Evolutionary conservation across 148 eudicot species (phyloP).

Genomic region (Camellia lanceoleosa): DNA sequence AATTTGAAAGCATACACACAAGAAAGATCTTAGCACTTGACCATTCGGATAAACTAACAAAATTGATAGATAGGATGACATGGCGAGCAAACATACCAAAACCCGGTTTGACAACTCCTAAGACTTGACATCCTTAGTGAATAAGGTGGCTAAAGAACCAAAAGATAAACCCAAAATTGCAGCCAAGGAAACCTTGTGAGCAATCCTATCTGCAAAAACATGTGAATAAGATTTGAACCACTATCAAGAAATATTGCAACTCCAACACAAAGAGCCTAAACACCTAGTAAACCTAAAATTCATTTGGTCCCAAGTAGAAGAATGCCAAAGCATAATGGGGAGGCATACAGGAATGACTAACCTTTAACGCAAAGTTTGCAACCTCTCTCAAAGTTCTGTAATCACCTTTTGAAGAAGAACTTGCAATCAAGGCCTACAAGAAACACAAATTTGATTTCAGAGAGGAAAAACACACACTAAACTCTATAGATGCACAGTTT

Average conservation of each 20-base stretch:
- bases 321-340: neutral
- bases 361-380: conserved; percentile 69
- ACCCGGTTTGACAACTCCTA: conserved; percentile 61
- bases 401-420: conserved; percentile 68
- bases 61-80: neutral
- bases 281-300: conserved; percentile 3
- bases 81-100: conserved; percentile 45
- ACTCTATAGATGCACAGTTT: neutral
- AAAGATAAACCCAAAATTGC: conserved; percentile 64
- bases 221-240: neutral
- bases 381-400: conserved; percentile 63
- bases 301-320: neutral
- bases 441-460: conserved; percentile 8
- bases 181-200: conserved; percentile 63
- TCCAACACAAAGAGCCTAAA: conserved; percentile 7
- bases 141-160: conserved; percentile 60
- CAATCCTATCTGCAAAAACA: conserved; percentile 60
- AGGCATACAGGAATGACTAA: conserved; percentile 10
- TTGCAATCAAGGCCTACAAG: conserved; percentile 76
- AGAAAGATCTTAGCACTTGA: neutral
- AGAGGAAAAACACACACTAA: conserved; percentile 6
- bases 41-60: neutral
- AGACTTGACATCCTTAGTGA: conserved; percentile 70
- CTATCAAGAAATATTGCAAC: neutral
- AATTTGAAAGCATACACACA: neutral